Base-by-base conservation (phyloP, 2,329 filamentous ascomycete genomes). In the Calonectria montana region DNA sequence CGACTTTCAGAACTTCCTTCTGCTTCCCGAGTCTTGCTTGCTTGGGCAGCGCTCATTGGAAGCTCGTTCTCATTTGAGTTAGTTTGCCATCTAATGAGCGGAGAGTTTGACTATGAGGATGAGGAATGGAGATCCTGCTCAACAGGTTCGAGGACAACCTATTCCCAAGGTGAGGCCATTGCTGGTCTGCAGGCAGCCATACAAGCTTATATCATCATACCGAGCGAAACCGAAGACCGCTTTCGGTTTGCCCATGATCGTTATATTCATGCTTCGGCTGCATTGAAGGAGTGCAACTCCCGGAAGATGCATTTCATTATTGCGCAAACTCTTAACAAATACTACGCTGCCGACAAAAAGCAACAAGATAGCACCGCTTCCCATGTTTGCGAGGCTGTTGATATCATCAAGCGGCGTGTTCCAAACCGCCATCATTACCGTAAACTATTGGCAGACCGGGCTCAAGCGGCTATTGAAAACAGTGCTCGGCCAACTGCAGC, bases 291-390 rank as follows among this genome's bases (percentile, higher is more conserved):
- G 80, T 91, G 90, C 78, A 91, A 93, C 67, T 85, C 89, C 25
- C 86, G 89, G 23, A 93, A 94, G 77, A 98, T 98, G 96, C 95
- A 98, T 82, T 98, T 96, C 77, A 91, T 95, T 55, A 94, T 98
- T 77, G 93, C 94, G 0, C 92, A 94, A 79, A 93, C 93, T 0
- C 90, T 98, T 75, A 90, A 96, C 81, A 93, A 94, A 76, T 92
- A 95, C 77, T 91, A 89, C 72, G 80, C 86, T 9, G 83, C 89
- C 27, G 91, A 95, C 71, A 86, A 90, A 1, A 88, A 88, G 62
- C 88, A 89, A 29, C 88, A 92, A 15, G 95, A 97, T 79, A 92
- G 90, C 71, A 92, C 93, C 71, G 94, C 95, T 25, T 90, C 92
- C 6, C 96, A 98, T 81, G 93, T 98, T 4, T 96, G 94, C 80